Conservation (phyloP, 495 filamentous ascomycete species). For the Penicillium lagena region DNA sequence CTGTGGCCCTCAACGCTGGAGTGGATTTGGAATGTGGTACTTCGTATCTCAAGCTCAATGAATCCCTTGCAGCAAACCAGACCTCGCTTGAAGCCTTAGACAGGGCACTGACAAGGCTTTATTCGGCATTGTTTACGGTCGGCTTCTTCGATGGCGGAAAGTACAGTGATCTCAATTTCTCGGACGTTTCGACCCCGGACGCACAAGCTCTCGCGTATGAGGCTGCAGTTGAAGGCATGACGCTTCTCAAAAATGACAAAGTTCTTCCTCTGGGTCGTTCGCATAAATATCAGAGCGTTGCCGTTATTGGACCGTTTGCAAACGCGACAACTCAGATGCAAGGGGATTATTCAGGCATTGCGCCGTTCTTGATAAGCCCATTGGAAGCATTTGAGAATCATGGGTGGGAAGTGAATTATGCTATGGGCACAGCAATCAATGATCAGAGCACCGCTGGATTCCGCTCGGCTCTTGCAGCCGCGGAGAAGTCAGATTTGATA, state of each 20-base stretch:
- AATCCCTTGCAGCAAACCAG: slow-evolving; percentile 40
- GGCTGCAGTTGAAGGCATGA: slow-evolving; percentile 53
- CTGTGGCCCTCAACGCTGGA: slow-evolving; percentile 50
- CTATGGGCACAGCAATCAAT: slow-evolving; percentile 35
- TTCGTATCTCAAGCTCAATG: slow-evolving; percentile 41
- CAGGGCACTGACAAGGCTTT: slow-evolving; percentile 47
- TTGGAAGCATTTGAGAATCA: slow-evolving; percentile 41
- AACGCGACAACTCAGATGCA: slow-evolving; percentile 55
- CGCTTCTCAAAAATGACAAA: slow-evolving; percentile 57
- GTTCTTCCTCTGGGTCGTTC: slow-evolving; percentile 37
- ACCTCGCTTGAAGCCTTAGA: slow-evolving; percentile 47
- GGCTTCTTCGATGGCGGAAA: slow-evolving; percentile 50
- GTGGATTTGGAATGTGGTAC: slow-evolving; percentile 58
- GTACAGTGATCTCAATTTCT: slow-evolving; percentile 47
- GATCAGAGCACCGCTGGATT: slow-evolving; percentile 33
- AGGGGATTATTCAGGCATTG: slow-evolving; percentile 52
- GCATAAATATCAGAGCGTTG: slow-evolving; percentile 33
- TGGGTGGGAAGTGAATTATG: slow-evolving; percentile 41
- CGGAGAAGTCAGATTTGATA: slow-evolving; percentile 45
- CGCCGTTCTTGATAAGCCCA: slow-evolving; percentile 51
- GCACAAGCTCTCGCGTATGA: slow-evolving; percentile 50
- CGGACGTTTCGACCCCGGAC: slow-evolving; percentile 43
- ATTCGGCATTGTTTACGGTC: slow-evolving; percentile 46
- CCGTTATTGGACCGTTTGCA: slow-evolving; percentile 53
- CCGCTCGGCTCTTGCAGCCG: slow-evolving; percentile 37